A percentile compares a stretch with the other conserved stretches of the same genome.
Evolutionary conservation across 768 basidiomycete genomes (phyloP).

Genomic region (Rossbeevera mucosa): DNA sequence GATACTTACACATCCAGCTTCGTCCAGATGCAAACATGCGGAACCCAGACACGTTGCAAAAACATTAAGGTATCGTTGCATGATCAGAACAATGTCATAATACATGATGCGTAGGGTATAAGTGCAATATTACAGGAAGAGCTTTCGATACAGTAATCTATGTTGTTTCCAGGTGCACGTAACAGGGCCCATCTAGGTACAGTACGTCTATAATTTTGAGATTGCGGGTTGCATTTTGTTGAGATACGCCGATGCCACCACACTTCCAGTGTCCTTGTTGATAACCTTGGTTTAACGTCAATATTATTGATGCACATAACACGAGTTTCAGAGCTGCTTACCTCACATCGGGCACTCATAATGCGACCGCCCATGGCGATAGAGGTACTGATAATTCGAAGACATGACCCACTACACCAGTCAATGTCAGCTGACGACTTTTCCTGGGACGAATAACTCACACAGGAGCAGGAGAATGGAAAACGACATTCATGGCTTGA

Average conservation of each 20-base stretch:
- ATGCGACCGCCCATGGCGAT: conserved; percentile 63
- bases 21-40: background rate
- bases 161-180: conserved; percentile 11
- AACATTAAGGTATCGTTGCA: conserved; percentile 5
- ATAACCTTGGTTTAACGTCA: conserved; percentile 40
- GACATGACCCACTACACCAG: conserved; percentile 47
- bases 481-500: conserved; percentile 63
- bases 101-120: conserved; percentile 24
- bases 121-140: conserved; percentile 11
- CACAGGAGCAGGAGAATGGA: conserved; percentile 65
- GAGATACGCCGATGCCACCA: conserved; percentile 62
- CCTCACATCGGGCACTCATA: conserved; percentile 71
- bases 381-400: conserved; percentile 60
- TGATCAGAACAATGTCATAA: conserved; percentile 6
- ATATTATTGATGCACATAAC: background rate
- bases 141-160: conserved; percentile 24
- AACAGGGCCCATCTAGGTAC: background rate
- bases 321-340: conserved; percentile 26
- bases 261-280: conserved; percentile 53
- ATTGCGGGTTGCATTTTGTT: conserved; percentile 68
- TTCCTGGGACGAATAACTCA: conserved; percentile 31
- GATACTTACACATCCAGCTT: background rate
- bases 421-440: conserved; percentile 3
- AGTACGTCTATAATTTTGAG: conserved; percentile 41
- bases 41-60: background rate